These are phyloP conservation scores for Pseudocercospora ulei DNA, from an alignment of 2,329 filamentous ascomycete species.

Conservation along the genomic window DNA sequence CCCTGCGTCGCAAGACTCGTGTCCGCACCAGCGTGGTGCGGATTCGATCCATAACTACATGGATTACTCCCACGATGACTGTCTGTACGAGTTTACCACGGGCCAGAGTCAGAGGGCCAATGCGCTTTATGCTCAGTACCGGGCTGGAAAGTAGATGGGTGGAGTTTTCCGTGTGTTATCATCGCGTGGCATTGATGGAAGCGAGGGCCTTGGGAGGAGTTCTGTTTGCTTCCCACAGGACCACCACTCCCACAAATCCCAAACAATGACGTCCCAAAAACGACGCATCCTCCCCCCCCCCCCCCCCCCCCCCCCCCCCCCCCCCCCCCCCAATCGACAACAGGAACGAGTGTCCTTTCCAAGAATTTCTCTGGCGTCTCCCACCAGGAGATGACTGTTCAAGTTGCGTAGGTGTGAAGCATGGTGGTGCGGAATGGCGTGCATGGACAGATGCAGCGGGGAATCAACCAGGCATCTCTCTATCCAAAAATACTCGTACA, in stretches of 20 bases:
- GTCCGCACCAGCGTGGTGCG: slow-evolving; percentile 37
- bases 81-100: slow-evolving; percentile 20
- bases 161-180: not conserved
- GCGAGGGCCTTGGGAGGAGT: slow-evolving; percentile 6
- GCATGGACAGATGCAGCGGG: not conserved
- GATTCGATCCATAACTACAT: slow-evolving; percentile 50
- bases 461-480: not conserved
- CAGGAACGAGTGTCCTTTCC: too few species aligned
- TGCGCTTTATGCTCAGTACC: slow-evolving; percentile 20
- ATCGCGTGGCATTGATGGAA: not conserved
- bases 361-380: too few species aligned
- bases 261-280: too few species aligned
- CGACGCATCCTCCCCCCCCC: too few species aligned
- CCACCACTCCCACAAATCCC: too few species aligned
- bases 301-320: too few species aligned
- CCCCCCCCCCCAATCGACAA: too few species aligned
- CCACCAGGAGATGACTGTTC: too few species aligned
- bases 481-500: slow-evolving; percentile 12
- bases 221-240: slow-evolving; percentile 3
- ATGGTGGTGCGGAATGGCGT: too few species aligned
- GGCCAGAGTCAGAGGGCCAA: slow-evolving; percentile 20
- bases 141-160: slow-evolving; percentile 20
- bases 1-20: slow-evolving; percentile 43
- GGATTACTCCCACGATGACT: slow-evolving; percentile 34
- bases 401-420: too few species aligned